Percentiles rank a stretch among this genome's conserved stretches.
These are phyloP conservation scores for Plasmodium cynomolgi DNA, from an alignment of 169 alveolate species.

Conservation along the genomic window DNA sequence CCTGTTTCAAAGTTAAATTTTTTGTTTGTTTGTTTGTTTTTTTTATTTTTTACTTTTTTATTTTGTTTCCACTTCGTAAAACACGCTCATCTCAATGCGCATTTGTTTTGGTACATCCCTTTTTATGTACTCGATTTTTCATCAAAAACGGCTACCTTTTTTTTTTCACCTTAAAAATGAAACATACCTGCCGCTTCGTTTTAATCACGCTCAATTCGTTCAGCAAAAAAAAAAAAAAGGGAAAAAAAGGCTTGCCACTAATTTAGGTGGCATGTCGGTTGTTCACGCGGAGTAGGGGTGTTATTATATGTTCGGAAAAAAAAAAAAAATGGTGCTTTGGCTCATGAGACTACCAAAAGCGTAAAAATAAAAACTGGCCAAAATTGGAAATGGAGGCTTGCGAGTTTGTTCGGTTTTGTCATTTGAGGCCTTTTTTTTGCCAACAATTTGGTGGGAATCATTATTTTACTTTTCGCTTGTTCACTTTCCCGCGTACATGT, in stretches of 20 bases:
- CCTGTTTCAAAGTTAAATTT: slow-evolving; percentile 56
- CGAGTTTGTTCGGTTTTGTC: not conserved
- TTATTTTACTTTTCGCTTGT: not conserved
- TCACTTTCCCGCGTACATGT: not conserved
- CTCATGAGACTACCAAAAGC: not conserved
- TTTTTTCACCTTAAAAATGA: not conserved
- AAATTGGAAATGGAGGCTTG: not conserved
- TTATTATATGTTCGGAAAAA: too few species aligned
- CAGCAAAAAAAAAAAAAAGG: not conserved
- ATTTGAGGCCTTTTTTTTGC: not conserved
- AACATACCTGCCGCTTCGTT: not conserved
- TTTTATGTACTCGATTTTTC: not conserved
- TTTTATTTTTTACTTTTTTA: not conserved
- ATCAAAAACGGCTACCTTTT: not conserved
- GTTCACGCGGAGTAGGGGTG: too few species aligned
- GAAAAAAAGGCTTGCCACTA: too few species aligned
- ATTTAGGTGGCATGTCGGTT: too few species aligned
- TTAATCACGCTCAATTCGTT: not conserved
- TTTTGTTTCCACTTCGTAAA: not conserved
- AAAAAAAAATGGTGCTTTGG: not conserved
- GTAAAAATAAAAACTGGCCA: not conserved
- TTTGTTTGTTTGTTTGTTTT: not conserved
- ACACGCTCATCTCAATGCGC: not conserved
- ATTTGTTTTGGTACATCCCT: not conserved
- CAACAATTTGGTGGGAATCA: not conserved